Evolutionary conservation across 2,329 filamentous ascomycete genomes (phyloP), one percentile per base, ranked within the genome.

Genomic region (Westerdykella aurantiaca): DNA sequence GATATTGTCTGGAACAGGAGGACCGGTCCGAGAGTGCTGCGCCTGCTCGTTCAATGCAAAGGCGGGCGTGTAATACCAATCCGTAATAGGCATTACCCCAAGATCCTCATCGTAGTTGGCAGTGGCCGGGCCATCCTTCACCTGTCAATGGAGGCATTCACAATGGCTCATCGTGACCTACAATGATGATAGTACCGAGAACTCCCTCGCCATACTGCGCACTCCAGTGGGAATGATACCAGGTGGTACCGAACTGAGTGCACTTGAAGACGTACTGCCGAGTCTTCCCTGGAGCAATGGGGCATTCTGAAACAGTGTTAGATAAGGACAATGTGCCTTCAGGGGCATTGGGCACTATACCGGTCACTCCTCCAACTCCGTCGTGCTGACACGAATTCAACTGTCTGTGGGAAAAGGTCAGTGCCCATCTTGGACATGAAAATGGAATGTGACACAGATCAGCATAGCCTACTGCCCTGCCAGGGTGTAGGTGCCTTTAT

Each of bases 371-470:
- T 22, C 67, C 66, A 4, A 82, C 79, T 42, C 81, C 81, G 50
- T 84, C 81, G 41, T 76, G 69, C 44, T 75, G 67, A 53, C 65
- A 51, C 55, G 56, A 50, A 44, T 61, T 58, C 33, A 60, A 41
- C 39, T 62, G 58, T 37, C 46, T 42, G 22, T 16, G 13, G 7
- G n/a, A 18, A 13, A 38, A 18, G 13, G 37, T 38, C 18, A 38
- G 37, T 38, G 25, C 80, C 80, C 53, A 82, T 78, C 60, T 89
- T 85, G 1, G 81, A 78, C 18, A 85, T 79, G 37, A 9, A 16
- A 17, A 31, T n/a, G n/a, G 76, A 74, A 1, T 69, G 67, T 0
- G 82, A 78, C 0, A 85, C 85, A 63, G 89, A 21, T 21, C 85
- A 18, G 33, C 33, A 29, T 29, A 29, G 25, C 25, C 25, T 10